phyloP scores from a whole-genome alignment of 352 stramenopile genomes.

The Phytopythium montanum region DNA sequence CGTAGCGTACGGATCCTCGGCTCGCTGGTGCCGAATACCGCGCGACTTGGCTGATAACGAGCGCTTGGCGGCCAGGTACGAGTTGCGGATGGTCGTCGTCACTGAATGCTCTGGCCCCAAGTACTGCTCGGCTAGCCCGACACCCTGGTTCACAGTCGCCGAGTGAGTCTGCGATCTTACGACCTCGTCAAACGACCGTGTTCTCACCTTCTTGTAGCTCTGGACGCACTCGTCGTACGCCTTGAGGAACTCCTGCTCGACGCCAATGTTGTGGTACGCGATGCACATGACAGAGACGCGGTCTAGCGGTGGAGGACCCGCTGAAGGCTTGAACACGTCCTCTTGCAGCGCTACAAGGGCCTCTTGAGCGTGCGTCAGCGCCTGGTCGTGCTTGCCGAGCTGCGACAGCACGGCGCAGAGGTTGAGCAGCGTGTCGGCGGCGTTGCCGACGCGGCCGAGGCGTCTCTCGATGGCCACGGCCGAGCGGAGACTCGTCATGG shows the following conservation, averaged over 20 bases:
- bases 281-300: conserved; percentile 92
- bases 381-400: conserved; percentile 78
- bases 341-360: conserved; percentile 89
- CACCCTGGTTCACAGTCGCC: conserved; percentile 30
- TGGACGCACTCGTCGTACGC: conserved; percentile 76
- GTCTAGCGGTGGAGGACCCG: conserved; percentile 37
- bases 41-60: conserved; percentile 35
- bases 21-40: neutral
- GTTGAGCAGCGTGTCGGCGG: conserved; percentile 93
- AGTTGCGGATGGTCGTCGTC: conserved; percentile 88
- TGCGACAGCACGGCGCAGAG: conserved; percentile 91
- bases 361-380: conserved; percentile 85
- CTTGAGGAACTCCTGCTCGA: conserved; percentile 94
- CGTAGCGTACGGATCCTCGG: neutral
- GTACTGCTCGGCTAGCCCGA: conserved; percentile 88
- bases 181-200: neutral
- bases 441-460: conserved; percentile 68
- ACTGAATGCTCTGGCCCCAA: conserved; percentile 87
- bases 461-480: conserved; percentile 86
- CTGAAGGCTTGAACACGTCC: conserved; percentile 61
- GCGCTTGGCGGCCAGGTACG: conserved; percentile 79
- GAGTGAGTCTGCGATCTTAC: neutral
- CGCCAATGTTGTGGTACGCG: conserved; percentile 94
- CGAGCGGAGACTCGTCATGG: conserved; percentile 90
- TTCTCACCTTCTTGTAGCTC: conserved; percentile 84